These are phyloP conservation scores for Aspergillus taichungensis DNA, from an alignment of 495 filamentous ascomycete genomes.

Conservation along the genomic window DNA sequence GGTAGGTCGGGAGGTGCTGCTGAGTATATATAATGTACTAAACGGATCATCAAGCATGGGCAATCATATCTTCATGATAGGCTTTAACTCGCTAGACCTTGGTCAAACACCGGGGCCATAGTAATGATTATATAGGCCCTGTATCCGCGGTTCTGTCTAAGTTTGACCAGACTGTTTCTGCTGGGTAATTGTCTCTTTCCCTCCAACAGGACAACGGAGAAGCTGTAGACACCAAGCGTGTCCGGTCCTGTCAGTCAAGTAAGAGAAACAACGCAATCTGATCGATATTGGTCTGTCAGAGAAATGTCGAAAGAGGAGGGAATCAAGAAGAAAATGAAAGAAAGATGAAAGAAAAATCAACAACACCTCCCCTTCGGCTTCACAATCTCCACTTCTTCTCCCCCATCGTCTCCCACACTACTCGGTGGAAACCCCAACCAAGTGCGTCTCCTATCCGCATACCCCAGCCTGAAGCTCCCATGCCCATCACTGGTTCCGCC, in stretches of 20 bases:
- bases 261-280: background rate
- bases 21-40: too few species aligned
- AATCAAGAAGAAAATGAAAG: background rate
- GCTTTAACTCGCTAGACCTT: too few species aligned
- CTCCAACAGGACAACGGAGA: too few species aligned
- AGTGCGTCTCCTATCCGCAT: conserved; percentile 41
- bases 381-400: conserved; percentile 16
- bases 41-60: too few species aligned
- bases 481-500: conserved; percentile 16
- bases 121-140: too few species aligned
- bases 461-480: conserved; percentile 40
- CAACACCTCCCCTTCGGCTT: conserved; percentile 31
- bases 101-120: too few species aligned
- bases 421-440: conserved; percentile 46
- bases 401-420: conserved; percentile 27
- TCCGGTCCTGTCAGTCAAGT: background rate
- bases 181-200: too few species aligned
- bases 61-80: too few species aligned
- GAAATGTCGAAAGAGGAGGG: background rate
- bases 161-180: too few species aligned
- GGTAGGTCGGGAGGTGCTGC: too few species aligned
- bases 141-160: too few species aligned
- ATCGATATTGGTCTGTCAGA: background rate
- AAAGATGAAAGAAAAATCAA: conserved; percentile 16
- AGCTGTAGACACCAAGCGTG: too few species aligned